phyloP scores from a whole-genome alignment of 2,329 filamentous ascomycete genomes.

The Neonectria coccinea region DNA sequence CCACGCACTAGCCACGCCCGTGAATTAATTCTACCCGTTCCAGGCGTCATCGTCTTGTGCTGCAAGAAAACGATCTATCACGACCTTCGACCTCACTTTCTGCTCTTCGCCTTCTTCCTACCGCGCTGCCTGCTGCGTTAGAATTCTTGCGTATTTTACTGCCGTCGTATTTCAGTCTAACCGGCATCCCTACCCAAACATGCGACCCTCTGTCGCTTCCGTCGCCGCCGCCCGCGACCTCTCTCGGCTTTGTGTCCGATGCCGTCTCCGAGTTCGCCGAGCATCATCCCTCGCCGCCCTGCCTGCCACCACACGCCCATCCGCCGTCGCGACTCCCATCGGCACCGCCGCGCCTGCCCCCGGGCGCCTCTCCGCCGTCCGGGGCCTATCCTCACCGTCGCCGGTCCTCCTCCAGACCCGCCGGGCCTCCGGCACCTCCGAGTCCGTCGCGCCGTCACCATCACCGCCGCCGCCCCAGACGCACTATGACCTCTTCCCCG shows the following conservation, averaged over 20 bases:
- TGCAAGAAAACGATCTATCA: conserved; percentile 13
- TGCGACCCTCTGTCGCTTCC: conserved; percentile 45
- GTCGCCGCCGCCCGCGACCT: conserved; percentile 43
- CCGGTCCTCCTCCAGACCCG: conserved; percentile 25
- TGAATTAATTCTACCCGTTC: conserved; percentile 1
- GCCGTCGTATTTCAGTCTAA: not conserved
- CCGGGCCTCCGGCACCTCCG: conserved; percentile 29
- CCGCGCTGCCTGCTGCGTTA: not conserved
- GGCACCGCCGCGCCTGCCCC: conserved; percentile 18
- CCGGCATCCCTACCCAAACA: conserved; percentile 21
- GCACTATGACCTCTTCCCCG: conserved; percentile 90
- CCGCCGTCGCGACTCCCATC: conserved; percentile 21
- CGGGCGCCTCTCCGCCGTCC: conserved; percentile 8
- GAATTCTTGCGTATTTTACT: not conserved
- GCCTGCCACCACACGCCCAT: conserved; percentile 23
- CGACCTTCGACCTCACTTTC: conserved; percentile 8
- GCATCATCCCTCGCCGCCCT: conserved; percentile 38
- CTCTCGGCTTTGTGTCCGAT: conserved; percentile 51
- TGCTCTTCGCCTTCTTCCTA: not conserved
- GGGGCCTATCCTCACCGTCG: conserved; percentile 11
- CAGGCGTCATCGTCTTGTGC: conserved; percentile 5
- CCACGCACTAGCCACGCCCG: conserved; percentile 10
- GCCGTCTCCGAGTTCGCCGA: conserved; percentile 47
- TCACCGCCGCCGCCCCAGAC: conserved; percentile 55
- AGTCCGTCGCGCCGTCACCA: conserved; percentile 13